These are phyloP conservation scores for Fremontodendron californicum DNA, from an alignment of 345 rosid genomes.

Conservation along the genomic window DNA sequence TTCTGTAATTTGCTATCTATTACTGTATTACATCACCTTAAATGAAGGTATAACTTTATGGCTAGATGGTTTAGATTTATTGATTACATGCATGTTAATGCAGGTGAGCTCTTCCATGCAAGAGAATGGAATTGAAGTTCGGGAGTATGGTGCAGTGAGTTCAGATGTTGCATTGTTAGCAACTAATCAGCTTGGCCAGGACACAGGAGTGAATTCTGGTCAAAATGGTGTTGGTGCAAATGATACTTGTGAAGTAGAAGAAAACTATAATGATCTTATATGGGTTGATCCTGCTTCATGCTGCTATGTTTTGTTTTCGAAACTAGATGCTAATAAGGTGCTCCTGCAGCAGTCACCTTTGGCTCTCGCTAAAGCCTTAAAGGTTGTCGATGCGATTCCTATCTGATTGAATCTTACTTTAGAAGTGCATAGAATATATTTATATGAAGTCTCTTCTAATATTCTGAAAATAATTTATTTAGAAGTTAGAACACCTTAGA, in stretches of 20 bases:
- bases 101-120: constrained; percentile 50
- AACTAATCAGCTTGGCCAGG: constrained; percentile 44
- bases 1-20: background rate
- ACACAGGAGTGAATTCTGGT: constrained; percentile 16
- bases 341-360: constrained; percentile 76
- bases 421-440: background rate
- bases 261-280: constrained; percentile 40
- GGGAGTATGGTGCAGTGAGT: constrained; percentile 60
- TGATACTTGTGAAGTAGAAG: constrained; percentile 27
- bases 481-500: background rate
- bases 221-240: constrained; percentile 21
- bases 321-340: constrained; percentile 62
- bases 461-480: background rate
- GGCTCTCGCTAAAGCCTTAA: constrained; percentile 88
- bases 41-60: background rate
- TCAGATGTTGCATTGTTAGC: constrained; percentile 70
- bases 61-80: background rate
- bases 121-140: constrained; percentile 61
- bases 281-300: constrained; percentile 85
- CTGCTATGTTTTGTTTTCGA: constrained; percentile 86
- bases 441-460: background rate
- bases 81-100: constrained; percentile 1
- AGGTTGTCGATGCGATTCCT: constrained; percentile 43
- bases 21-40: background rate
- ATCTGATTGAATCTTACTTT: background rate